Evolutionary conservation across 352 stramenopile species (phyloP), one percentile per base, ranked within the genome.

Genomic region (Thraustochytrium aureum): DNA sequence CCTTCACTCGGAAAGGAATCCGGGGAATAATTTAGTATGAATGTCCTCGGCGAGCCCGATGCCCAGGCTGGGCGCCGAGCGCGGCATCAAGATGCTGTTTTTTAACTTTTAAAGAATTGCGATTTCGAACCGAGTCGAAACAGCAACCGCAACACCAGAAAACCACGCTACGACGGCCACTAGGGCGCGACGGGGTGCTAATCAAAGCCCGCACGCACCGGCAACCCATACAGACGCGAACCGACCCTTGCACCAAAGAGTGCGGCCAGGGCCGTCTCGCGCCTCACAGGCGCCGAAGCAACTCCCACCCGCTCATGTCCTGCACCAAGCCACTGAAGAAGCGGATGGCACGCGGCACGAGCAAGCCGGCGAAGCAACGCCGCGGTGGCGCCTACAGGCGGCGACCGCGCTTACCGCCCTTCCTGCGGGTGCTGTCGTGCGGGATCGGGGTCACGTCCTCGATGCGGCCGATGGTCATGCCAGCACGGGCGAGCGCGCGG

Each of bases 361-460:
- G 26, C 26, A 26, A 64, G 33, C 56, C 26, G 56, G 10, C 26
- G 33, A 10, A 64, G 10, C 56, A 32, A 64, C 10, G 26, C 56
- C 10, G 26, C 56, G 26, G 56, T 26, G 10, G 56, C 6, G 5
- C 69, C 67, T 99, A 99, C 62, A 99, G 91, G 96, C 97, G 95
- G 89, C 96, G 94, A 98, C 97, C 97, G 91, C 96, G 96, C 89
- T 96, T 95, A 96, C 96, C 96, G 86, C 90, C 91, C 88, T 99
- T 99, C 88, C 96, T 91, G 89, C 97, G 93, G 72, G 96, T 99
- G 88, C 89, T 97, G 90, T 99, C 97, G 86, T 95, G 99, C 41
- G 97, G 97, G 90, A 99, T 99, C 73, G 97, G 96, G 47, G 97
- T 99, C 42, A 99, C 96, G 92, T 99, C 97, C 88, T 99, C 97